A percentile compares a stretch with the other conserved stretches of the same genome.
These are phyloP conservation scores for Skeletonema marinoi DNA, from an alignment of 108 stramenopile genomes.

Conservation along the genomic window DNA sequence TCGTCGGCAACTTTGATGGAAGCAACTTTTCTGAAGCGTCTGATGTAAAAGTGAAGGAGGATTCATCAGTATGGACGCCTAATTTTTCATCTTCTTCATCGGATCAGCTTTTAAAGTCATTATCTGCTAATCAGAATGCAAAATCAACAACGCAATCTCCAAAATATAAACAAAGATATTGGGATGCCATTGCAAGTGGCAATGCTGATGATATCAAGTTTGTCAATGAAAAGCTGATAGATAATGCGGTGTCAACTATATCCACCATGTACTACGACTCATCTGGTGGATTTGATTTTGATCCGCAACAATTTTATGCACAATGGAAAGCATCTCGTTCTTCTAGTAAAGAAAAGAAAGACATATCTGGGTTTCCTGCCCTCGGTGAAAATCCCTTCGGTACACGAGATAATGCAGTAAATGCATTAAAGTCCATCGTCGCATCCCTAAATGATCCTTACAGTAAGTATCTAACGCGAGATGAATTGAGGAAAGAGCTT, in stretches of 20 bases:
- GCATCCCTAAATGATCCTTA: slow-evolving; percentile 72
- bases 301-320: slow-evolving; percentile 60
- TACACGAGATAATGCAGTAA: slow-evolving; percentile 60
- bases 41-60: slow-evolving; percentile 5
- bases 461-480: slow-evolving; percentile 76
- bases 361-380: neutral
- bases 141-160: neutral
- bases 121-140: slow-evolving; percentile 4
- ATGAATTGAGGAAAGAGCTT: slow-evolving; percentile 67
- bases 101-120: slow-evolving; percentile 12
- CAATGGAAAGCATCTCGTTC: slow-evolving; percentile 59
- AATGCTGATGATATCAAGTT: slow-evolving; percentile 17
- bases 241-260: slow-evolving; percentile 78
- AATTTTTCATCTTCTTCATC: slow-evolving; percentile 15
- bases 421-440: slow-evolving; percentile 68
- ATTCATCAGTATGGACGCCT: slow-evolving; percentile 15
- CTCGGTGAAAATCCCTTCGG: slow-evolving; percentile 38
- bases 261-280: slow-evolving; percentile 84
- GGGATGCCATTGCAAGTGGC: slow-evolving; percentile 34
- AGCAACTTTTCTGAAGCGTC: slow-evolving; percentile 6
- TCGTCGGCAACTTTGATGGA: slow-evolving; percentile 26
- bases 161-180: slow-evolving; percentile 35
- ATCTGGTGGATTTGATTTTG: slow-evolving; percentile 70
- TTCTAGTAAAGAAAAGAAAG: slow-evolving; percentile 2
- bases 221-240: slow-evolving; percentile 73